phyloP scores from a whole-genome alignment of 371 early-diverging fungal species.

The Mucor velutinosus region DNA sequence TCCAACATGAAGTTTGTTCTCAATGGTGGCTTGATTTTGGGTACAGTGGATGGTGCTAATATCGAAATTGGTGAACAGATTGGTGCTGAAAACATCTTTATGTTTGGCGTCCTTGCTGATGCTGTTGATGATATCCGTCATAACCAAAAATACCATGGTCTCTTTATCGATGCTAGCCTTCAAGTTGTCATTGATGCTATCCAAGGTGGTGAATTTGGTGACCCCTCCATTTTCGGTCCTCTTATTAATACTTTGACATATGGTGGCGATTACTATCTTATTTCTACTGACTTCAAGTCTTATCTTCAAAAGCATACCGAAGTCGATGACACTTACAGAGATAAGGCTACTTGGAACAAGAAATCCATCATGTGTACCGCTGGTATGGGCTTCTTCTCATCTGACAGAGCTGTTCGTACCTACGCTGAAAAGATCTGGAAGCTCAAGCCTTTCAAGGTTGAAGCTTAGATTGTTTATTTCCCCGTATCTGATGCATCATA shows the following conservation, averaged over 20 bases:
- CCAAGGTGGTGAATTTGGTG: conserved; percentile 79
- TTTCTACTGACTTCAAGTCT: conserved; percentile 84
- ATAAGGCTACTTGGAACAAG: conserved; percentile 77
- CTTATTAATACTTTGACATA: conserved; percentile 76
- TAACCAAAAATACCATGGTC: conserved; percentile 76
- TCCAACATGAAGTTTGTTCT: conserved; percentile 98
- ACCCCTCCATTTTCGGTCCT: conserved; percentile 70
- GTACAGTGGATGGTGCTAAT: conserved; percentile 90
- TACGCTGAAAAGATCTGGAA: conserved; percentile 90
- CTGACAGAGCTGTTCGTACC: conserved; percentile 81
- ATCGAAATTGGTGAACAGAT: conserved; percentile 94
- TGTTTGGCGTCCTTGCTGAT: conserved; percentile 86
- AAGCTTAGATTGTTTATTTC: background rate
- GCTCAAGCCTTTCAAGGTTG: conserved; percentile 39
- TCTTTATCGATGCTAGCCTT: conserved; percentile 74
- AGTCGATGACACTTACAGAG: conserved; percentile 78
- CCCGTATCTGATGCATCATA: too few relatives aligned
- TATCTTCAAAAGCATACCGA: conserved; percentile 77
- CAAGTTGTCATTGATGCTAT: conserved; percentile 77
- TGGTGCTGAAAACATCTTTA: conserved; percentile 92
- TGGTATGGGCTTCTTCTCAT: conserved; percentile 90
- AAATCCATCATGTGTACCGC: conserved; percentile 87
- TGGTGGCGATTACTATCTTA: conserved; percentile 86
- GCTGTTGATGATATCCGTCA: conserved; percentile 92
- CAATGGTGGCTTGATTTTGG: conserved; percentile 91